Percentiles rank a stretch among this genome's conserved stretches.
phyloP scores from a whole-genome alignment of 2,329 filamentous ascomycete genomes.

The Elsinoe australis region DNA sequence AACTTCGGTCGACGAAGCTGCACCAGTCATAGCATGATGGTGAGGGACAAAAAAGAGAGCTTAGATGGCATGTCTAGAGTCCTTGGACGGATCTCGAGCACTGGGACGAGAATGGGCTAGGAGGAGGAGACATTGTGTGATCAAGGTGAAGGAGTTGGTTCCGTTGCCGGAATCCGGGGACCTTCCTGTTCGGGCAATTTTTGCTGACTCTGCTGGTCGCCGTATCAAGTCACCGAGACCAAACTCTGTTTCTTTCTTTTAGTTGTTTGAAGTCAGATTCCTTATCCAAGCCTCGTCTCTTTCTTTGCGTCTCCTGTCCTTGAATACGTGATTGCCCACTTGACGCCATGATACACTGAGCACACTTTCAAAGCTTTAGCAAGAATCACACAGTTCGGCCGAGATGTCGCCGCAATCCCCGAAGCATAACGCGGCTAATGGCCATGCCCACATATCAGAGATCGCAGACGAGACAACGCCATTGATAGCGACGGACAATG shows the following conservation, averaged over 20 bases:
- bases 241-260: not conserved
- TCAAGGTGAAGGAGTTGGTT: too few species aligned
- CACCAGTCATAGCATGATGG: too few species aligned
- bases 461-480: slow-evolving; percentile 12
- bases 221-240: not conserved
- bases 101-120: too few species aligned
- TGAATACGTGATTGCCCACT: too few species aligned
- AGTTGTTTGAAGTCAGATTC: not conserved
- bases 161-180: not conserved
- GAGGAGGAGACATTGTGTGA: too few species aligned
- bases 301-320: not conserved
- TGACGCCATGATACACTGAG: not conserved
- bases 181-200: not conserved
- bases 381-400: too few species aligned
- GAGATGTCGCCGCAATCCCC: slow-evolving; percentile 11
- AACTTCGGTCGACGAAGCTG: not conserved
- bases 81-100: too few species aligned
- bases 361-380: too few species aligned
- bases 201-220: slow-evolving; percentile 2
- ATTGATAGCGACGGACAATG: slow-evolving; percentile 13
- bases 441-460: not conserved
- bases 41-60: too few species aligned
- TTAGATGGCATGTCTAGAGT: too few species aligned
- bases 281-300: not conserved
- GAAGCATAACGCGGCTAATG: not conserved